Evolutionary conservation across 768 basidiomycete genomes (phyloP).

Genomic region (Thelephora aurantiotincta): DNA sequence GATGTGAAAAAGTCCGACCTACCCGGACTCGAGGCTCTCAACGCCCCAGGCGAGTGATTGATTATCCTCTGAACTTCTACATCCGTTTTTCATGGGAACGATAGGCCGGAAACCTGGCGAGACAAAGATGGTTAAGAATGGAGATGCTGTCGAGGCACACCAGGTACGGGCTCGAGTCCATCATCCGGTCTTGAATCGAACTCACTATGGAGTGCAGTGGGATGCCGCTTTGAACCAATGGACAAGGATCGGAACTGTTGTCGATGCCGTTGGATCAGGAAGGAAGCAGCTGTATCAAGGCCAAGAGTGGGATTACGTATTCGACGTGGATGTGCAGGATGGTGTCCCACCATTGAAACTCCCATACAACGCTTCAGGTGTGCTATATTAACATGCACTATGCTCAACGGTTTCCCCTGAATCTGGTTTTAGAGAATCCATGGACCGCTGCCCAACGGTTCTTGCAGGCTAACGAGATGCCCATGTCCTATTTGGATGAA

Average conservation of each 20-base stretch:
- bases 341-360: conserved; percentile 87
- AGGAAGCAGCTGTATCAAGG: conserved; percentile 88
- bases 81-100: background rate
- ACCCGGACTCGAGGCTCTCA: conserved; percentile 73
- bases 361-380: conserved; percentile 83
- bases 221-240: conserved; percentile 51
- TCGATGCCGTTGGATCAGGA: conserved; percentile 85
- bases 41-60: conserved; percentile 41
- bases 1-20: conserved; percentile 89
- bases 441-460: conserved; percentile 84
- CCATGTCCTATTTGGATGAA: conserved; percentile 72
- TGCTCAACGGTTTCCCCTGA: background rate
- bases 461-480: conserved; percentile 70
- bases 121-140: conserved; percentile 81
- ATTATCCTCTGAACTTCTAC: background rate
- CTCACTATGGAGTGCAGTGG: conserved; percentile 43
- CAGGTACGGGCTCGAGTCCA: conserved; percentile 35
- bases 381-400: conserved; percentile 8
- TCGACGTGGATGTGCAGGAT: conserved; percentile 93
- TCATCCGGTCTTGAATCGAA: conserved; percentile 7
- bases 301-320: conserved; percentile 97
- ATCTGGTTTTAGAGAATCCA: conserved; percentile 61
- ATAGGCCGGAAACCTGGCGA: conserved; percentile 88
- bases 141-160: conserved; percentile 75
- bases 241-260: conserved; percentile 93